Evolutionary conservation across 305 asterid species (phyloP).

Genomic region (Stenogyne calaminthoides): DNA sequence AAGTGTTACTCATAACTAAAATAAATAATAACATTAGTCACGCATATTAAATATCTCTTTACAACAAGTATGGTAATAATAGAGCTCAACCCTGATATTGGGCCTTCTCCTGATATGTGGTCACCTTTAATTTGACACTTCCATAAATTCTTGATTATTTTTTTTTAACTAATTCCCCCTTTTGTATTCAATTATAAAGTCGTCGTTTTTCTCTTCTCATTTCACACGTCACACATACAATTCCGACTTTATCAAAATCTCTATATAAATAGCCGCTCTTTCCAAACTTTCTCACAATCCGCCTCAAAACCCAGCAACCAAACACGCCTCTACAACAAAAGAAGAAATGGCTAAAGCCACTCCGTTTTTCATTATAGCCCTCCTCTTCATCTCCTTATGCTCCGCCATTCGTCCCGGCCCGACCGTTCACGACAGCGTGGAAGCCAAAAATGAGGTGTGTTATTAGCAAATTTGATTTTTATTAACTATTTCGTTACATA

Average conservation of each 20-base stretch:
- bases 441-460: slow-evolving; percentile 41
- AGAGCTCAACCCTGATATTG: no score
- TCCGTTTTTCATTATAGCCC: slow-evolving; percentile 43
- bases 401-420: slow-evolving; percentile 52
- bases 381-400: slow-evolving; percentile 53
- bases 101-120: no score
- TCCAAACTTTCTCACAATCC: not conserved
- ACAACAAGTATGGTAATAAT: no score
- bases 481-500: not conserved
- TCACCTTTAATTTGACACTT: no score
- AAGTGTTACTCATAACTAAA: no score
- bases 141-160: slow-evolving; percentile 2
- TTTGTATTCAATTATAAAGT: slow-evolving; percentile 35
- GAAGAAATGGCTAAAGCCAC: slow-evolving; percentile 48
- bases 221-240: slow-evolving; percentile 44
- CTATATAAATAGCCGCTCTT: slow-evolving; percentile 43
- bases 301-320: not conserved
- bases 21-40: not conserved
- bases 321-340: slow-evolving; percentile 1
- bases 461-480: not conserved
- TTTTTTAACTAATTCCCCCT: not conserved
- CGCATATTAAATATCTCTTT: no score
- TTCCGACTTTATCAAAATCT: slow-evolving; percentile 20
- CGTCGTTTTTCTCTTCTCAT: slow-evolving; percentile 30
- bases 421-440: slow-evolving; percentile 5